phyloP scores from a whole-genome alignment of 805 yeast genomes.

The Ogataea trehaloabstinens region DNA sequence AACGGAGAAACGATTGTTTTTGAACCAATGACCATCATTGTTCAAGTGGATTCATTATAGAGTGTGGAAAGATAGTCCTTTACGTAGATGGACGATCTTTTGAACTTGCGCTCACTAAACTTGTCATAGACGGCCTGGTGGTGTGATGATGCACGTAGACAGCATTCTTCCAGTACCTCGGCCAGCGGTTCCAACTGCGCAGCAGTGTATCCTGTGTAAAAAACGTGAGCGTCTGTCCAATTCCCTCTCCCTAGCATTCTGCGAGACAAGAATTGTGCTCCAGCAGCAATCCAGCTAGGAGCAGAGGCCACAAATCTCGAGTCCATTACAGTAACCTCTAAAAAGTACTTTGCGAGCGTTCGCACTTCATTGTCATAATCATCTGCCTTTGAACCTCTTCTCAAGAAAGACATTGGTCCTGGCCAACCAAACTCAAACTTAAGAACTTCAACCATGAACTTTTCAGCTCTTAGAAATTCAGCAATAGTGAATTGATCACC shows the following conservation, averaged over 20 bases:
- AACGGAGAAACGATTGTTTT: neutral
- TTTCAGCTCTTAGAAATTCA: constrained; percentile 80
- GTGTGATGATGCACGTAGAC: constrained; percentile 55
- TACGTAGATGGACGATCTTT: constrained; percentile 74
- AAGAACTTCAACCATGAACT: constrained; percentile 67
- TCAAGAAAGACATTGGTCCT: constrained; percentile 84
- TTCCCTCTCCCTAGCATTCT: constrained; percentile 68
- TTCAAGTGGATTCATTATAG: constrained; percentile 23
- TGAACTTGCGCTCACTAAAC: constrained; percentile 81
- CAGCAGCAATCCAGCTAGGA: constrained; percentile 78
- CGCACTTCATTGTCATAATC: constrained; percentile 81
- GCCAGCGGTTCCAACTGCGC: constrained; percentile 82
- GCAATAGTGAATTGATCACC: constrained; percentile 77
- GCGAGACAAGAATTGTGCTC: constrained; percentile 80
- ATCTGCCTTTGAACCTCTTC: constrained; percentile 89
- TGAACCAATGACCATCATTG: neutral
- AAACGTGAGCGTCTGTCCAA: constrained; percentile 86
- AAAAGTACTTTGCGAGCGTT: constrained; percentile 80
- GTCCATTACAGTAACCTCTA: constrained; percentile 77
- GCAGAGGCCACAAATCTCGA: constrained; percentile 65
- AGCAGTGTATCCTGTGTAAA: constrained; percentile 88
- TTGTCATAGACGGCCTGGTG: constrained; percentile 86
- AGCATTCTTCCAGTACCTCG: constrained; percentile 64
- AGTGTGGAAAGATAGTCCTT: constrained; percentile 60
- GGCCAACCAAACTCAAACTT: constrained; percentile 80